Evolutionary conservation across 495 filamentous ascomycete genomes (phyloP).

Genomic region (Baudoinia panamericana): DNA sequence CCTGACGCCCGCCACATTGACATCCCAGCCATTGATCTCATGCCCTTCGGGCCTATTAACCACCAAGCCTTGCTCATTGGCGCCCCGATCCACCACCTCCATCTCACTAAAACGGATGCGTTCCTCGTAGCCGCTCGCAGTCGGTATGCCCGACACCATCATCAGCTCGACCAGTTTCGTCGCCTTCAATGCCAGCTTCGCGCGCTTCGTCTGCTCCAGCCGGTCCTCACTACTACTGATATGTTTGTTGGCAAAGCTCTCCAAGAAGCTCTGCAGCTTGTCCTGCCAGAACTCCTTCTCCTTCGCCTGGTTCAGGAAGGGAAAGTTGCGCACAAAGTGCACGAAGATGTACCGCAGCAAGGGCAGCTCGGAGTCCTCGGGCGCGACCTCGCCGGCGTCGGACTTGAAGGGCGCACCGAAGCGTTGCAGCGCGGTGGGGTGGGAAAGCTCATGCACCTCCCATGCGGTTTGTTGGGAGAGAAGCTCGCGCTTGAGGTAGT

Average conservation of each 20-base stretch:
- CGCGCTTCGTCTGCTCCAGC: slow-evolving; percentile 86
- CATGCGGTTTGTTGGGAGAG: slow-evolving; percentile 74
- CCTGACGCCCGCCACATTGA: slow-evolving; percentile 87
- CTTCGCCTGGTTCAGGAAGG: slow-evolving; percentile 84
- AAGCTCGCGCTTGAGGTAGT: slow-evolving; percentile 95
- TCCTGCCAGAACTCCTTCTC: slow-evolving; percentile 99
- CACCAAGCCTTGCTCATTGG: slow-evolving; percentile 76
- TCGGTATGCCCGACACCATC: slow-evolving; percentile 97
- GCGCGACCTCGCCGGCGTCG: slow-evolving; percentile 80
- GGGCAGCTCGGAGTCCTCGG: slow-evolving; percentile 86
- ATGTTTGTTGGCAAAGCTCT: slow-evolving; percentile 94
- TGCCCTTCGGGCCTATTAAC: slow-evolving; percentile 81
- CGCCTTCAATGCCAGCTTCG: slow-evolving; percentile 82
- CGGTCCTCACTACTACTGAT: slow-evolving; percentile 95
- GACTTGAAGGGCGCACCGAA: slow-evolving; percentile 94
- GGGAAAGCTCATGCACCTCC: slow-evolving; percentile 85
- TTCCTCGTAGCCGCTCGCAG: slow-evolving; percentile 93
- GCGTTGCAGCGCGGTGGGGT: slow-evolving; percentile 81
- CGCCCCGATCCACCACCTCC: slow-evolving; percentile 85
- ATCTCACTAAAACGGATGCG: slow-evolving; percentile 91
- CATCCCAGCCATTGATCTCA: slow-evolving; percentile 87
- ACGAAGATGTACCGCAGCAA: slow-evolving; percentile 96
- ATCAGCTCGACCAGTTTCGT: slow-evolving; percentile 93
- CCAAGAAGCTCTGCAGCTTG: slow-evolving; percentile 89
- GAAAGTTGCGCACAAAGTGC: slow-evolving; percentile 93